Conservation (phyloP, 306 rosid species). For the Medicago lupulina region DNA sequence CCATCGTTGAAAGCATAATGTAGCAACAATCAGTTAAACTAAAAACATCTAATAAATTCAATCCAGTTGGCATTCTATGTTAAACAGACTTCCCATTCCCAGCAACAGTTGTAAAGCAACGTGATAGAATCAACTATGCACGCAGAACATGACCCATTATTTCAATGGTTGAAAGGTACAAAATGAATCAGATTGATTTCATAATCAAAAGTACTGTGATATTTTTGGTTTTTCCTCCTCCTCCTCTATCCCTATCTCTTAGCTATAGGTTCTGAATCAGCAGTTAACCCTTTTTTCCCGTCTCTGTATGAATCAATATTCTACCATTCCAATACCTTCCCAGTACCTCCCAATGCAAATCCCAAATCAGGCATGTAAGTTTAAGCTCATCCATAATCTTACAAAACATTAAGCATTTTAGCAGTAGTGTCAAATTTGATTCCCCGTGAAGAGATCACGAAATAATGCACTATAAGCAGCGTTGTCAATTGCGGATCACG, state of each 20-base stretch:
- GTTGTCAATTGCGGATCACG: too few relatives aligned
- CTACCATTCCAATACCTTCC: conserved; percentile 8
- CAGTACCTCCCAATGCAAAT: not conserved
- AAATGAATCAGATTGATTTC: conserved; percentile 27
- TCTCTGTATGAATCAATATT: not conserved
- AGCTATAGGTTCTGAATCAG: not conserved
- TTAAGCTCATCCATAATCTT: not conserved
- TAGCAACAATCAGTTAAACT: not conserved
- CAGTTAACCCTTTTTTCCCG: not conserved
- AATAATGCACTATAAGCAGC: too few relatives aligned
- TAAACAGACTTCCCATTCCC: not conserved
- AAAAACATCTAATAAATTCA: conserved; percentile 33
- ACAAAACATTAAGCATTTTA: conserved; percentile 17
- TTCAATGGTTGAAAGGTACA: not conserved
- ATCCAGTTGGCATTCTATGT: conserved; percentile 8
- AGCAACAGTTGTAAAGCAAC: conserved; percentile 3
- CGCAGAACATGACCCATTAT: not conserved
- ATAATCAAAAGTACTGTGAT: conserved; percentile 4
- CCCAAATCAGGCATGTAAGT: not conserved
- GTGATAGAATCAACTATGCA: not conserved
- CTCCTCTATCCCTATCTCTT: not conserved
- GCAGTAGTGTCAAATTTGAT: conserved; percentile 11
- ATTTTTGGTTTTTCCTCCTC: conserved; percentile 2
- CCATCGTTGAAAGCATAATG: conserved; percentile 12
- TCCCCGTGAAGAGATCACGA: not conserved